Conservation (phyloP, 1,284 basidiomycete genomes). For the Microbotryum scabiosae region DNA sequence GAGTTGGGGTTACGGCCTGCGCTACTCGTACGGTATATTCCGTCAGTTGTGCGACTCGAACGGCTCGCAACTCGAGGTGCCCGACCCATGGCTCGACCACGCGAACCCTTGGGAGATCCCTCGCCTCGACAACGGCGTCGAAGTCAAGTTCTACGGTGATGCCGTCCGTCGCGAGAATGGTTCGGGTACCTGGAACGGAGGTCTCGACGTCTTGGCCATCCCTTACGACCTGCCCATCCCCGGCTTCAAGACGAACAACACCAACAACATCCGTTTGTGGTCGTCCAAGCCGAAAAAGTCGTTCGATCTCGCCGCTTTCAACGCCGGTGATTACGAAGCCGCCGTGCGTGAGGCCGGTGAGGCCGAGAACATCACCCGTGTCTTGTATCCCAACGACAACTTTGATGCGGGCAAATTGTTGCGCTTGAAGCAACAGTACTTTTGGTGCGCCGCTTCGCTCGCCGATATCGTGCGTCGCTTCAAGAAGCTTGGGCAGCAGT, state of each 20-base stretch:
- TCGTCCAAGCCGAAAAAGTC: constrained; percentile 78
- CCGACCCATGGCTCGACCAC: constrained; percentile 70
- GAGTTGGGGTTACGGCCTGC: constrained; percentile 44
- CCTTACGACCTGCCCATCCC: constrained; percentile 83
- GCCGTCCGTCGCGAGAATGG: constrained; percentile 60
- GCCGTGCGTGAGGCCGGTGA: constrained; percentile 76
- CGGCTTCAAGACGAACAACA: constrained; percentile 49
- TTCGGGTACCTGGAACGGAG: constrained; percentile 67
- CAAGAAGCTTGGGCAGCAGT: constrained; percentile 48
- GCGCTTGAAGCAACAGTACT: constrained; percentile 85
- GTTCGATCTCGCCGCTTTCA: constrained; percentile 87
- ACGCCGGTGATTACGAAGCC: constrained; percentile 80
- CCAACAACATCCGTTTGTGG: constrained; percentile 62
- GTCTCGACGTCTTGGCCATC: constrained; percentile 77
- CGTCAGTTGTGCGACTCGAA: constrained; percentile 70
- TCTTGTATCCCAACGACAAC: constrained; percentile 51
- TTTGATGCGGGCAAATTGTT: constrained; percentile 68
- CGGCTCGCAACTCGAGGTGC: constrained; percentile 70
- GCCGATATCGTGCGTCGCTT: constrained; percentile 64
- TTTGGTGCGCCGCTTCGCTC: constrained; percentile 60
- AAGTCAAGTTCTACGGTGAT: constrained; percentile 72
- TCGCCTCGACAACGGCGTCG: constrained; percentile 66
- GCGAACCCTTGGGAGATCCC: constrained; percentile 63
- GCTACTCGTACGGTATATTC: constrained; percentile 55
- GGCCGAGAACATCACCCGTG: constrained; percentile 71